These are phyloP conservation scores for Mycena kentingensis DNA, from an alignment of 768 basidiomycete species.

Conservation along the genomic window DNA sequence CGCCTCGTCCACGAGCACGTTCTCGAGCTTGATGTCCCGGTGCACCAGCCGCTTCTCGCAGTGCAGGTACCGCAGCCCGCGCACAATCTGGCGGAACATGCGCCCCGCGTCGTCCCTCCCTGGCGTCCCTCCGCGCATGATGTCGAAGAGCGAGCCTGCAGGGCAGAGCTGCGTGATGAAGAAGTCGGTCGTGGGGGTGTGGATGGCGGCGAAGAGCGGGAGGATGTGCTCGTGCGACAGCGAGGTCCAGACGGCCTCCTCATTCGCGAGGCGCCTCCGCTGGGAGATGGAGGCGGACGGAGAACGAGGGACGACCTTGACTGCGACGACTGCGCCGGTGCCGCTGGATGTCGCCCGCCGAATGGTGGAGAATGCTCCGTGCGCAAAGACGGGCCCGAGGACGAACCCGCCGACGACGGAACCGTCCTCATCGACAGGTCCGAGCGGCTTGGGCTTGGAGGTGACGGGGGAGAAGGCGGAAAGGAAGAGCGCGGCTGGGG, in stretches of 20 bases:
- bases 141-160: slow-evolving; percentile 82
- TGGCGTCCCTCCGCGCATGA: slow-evolving; percentile 69
- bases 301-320: slow-evolving; percentile 77
- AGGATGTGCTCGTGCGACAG: slow-evolving; percentile 86
- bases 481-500: slow-evolving; percentile 77
- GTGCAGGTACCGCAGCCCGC: slow-evolving; percentile 83
- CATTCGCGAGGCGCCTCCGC: slow-evolving; percentile 64
- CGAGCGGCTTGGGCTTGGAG: slow-evolving; percentile 28
- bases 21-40: slow-evolving; percentile 96
- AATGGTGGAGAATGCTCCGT: slow-evolving; percentile 83
- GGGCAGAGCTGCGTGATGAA: slow-evolving; percentile 85
- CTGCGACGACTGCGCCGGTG: slow-evolving; percentile 64
- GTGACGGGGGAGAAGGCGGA: slow-evolving; percentile 56
- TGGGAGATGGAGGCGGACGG: slow-evolving; percentile 49
- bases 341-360: slow-evolving; percentile 65
- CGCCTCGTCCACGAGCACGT: slow-evolving; percentile 88
- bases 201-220: slow-evolving; percentile 70
- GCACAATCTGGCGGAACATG: slow-evolving; percentile 85
- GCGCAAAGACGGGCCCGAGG: slow-evolving; percentile 74
- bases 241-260: slow-evolving; percentile 71
- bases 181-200: slow-evolving; percentile 66
- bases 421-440: slow-evolving; percentile 64
- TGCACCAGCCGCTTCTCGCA: slow-evolving; percentile 78
- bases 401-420: slow-evolving; percentile 69
- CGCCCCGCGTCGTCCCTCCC: slow-evolving; percentile 80